A percentile compares a stretch with the other conserved stretches of the same genome.
Conservation (phyloP, 176 grass and related monocot species). For the Oryza meyeriana region DNA sequence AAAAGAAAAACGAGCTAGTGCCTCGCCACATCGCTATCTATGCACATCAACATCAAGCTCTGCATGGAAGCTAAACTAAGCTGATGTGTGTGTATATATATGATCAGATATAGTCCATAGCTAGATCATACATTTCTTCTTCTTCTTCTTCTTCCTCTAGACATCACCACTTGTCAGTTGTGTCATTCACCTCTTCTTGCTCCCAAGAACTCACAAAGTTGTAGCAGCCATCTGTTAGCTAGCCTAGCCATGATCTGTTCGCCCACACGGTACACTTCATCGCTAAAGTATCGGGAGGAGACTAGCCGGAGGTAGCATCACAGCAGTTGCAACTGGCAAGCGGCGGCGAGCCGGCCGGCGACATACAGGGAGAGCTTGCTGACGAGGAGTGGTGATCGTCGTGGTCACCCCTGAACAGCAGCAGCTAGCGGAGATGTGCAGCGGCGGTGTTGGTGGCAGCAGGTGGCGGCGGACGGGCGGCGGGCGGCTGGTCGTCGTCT, state of each 20-base stretch:
- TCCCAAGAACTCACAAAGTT: not conserved
- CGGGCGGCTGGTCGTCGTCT: not conserved
- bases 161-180: not conserved
- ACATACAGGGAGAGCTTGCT: not conserved
- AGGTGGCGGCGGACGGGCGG: not conserved
- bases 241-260: not conserved
- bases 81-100: conserved; percentile 5
- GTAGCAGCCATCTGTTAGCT: not conserved
- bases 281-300: not conserved
- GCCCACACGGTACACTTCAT: not conserved
- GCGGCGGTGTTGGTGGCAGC: not conserved
- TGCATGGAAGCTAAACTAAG: conserved; percentile 34
- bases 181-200: conserved; percentile 7
- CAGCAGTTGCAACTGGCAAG: not conserved
- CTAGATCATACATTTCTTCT: conserved; percentile 2
- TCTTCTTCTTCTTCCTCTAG: not conserved
- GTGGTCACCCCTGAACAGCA: not conserved
- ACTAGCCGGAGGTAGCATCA: not conserved
- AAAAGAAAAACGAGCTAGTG: not conserved
- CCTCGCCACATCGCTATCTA: conserved; percentile 12
- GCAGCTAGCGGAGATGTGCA: not conserved
- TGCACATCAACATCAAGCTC: conserved; percentile 32
- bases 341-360: too few species aligned
- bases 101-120: not conserved
- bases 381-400: not conserved